Evolutionary conservation across 805 yeast genomes (phyloP).

Genomic region (Schwanniomyces vanrijiae): DNA sequence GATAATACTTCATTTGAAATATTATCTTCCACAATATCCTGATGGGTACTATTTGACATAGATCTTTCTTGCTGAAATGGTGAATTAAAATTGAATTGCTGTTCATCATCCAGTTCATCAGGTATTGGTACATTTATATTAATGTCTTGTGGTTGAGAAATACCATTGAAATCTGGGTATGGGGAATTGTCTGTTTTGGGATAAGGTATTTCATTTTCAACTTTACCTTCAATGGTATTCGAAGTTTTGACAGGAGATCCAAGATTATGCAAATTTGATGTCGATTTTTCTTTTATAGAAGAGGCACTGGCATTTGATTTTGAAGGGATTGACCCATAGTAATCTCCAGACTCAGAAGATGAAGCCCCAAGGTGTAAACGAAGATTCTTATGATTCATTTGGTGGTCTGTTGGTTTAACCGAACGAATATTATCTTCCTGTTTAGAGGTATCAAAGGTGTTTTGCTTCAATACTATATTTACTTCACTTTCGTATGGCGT

Average conservation of each 20-base stretch:
- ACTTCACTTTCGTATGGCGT: not conserved
- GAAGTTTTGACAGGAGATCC: not conserved
- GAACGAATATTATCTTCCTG: not conserved
- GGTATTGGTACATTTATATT: not conserved
- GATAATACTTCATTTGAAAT: slow-evolving; percentile 15
- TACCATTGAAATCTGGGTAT: not conserved
- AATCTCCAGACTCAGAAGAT: not conserved
- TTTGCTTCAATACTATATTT: not conserved
- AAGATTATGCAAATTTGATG: not conserved
- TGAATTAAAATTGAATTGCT: not conserved
- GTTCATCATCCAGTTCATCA: not conserved
- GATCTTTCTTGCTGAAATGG: not conserved
- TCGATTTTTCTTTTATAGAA: not conserved
- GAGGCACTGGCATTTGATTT: not conserved
- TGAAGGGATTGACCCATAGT: not conserved
- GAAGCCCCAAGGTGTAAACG: not conserved
- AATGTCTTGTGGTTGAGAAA: not conserved
- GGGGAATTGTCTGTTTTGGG: not conserved
- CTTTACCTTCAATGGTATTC: not conserved
- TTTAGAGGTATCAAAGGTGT: not conserved
- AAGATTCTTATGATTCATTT: slow-evolving; percentile 1
- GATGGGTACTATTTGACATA: not conserved
- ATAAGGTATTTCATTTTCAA: not conserved
- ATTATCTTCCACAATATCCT: slow-evolving; percentile 22
- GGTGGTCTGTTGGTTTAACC: not conserved